Evolutionary conservation across 2,329 filamentous ascomycete species (phyloP).

Genomic region (Hymenotorrendiella dingleyae): DNA sequence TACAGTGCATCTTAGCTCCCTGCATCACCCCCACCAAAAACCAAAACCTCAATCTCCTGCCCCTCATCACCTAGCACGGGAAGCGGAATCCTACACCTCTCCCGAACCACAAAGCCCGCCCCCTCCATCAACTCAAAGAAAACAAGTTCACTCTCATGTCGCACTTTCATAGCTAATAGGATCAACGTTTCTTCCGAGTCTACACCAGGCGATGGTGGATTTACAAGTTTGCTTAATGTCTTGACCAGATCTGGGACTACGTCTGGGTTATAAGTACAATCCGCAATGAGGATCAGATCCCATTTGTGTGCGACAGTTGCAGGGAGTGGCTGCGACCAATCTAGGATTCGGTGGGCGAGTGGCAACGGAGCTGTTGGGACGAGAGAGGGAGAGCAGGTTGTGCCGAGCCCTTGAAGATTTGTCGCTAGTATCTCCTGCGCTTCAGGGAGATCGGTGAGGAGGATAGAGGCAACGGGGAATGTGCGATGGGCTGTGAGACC

Average conservation of each 20-base stretch:
- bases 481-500: slow-evolving; percentile 51
- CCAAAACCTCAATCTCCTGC: slow-evolving; percentile 27
- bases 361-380: neutral
- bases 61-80: slow-evolving; percentile 21
- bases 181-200: slow-evolving; percentile 14
- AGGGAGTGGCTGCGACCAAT: slow-evolving; percentile 53
- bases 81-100: slow-evolving; percentile 12
- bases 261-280: slow-evolving; percentile 69
- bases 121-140: slow-evolving; percentile 58
- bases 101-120: slow-evolving; percentile 8
- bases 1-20: too few relatives aligned
- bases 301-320: slow-evolving; percentile 32
- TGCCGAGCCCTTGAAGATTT: slow-evolving; percentile 43
- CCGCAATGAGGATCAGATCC: slow-evolving; percentile 59
- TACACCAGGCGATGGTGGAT: slow-evolving; percentile 3
- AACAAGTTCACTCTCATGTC: slow-evolving; percentile 58
- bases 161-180: slow-evolving; percentile 61
- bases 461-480: slow-evolving; percentile 34
- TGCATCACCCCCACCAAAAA: slow-evolving; percentile 21
- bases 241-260: slow-evolving; percentile 57
- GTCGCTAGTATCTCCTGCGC: slow-evolving; percentile 52
- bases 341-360: slow-evolving; percentile 46
- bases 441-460: slow-evolving; percentile 61
- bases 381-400: slow-evolving; percentile 10
- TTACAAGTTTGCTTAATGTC: slow-evolving; percentile 40